Evolutionary conservation across 176 grass and related monocot species (phyloP).

Genomic region (Ensete glaucum): DNA sequence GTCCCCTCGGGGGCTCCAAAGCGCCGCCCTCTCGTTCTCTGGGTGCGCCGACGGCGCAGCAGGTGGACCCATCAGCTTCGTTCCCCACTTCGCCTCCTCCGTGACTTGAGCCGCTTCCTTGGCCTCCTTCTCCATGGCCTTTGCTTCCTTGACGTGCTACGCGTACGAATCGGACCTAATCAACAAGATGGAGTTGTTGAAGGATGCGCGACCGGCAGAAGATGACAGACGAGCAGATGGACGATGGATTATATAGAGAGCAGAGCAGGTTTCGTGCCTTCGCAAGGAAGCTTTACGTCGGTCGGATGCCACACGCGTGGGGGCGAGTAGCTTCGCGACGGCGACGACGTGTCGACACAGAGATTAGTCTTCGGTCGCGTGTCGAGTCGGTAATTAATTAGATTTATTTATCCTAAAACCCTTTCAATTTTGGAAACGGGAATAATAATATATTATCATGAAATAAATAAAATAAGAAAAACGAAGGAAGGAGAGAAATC

Average conservation of each 20-base stretch:
- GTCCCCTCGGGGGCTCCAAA: conserved; percentile 44
- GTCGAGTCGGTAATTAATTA: too few species aligned
- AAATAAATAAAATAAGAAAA: too few species aligned
- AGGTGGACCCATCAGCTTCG: conserved; percentile 62
- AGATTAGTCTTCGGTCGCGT: too few species aligned
- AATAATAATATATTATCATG: too few species aligned
- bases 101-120: background rate
- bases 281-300: background rate
- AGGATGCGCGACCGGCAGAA: background rate
- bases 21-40: conserved; percentile 61
- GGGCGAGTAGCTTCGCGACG: conserved; percentile 16
- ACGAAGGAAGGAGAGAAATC: too few species aligned
- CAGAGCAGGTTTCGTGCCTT: conserved; percentile 2
- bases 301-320: conserved; percentile 1
- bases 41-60: conserved; percentile 63
- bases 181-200: background rate
- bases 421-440: too few species aligned
- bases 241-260: background rate
- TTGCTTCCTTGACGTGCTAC: background rate
- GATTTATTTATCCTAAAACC: too few species aligned
- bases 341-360: conserved; percentile 21
- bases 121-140: conserved; percentile 2
- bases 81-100: conserved; percentile 52
- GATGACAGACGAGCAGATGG: background rate
- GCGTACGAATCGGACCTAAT: too few species aligned